phyloP scores from a whole-genome alignment of 305 asterid species.

The Andrographis paniculata region DNA sequence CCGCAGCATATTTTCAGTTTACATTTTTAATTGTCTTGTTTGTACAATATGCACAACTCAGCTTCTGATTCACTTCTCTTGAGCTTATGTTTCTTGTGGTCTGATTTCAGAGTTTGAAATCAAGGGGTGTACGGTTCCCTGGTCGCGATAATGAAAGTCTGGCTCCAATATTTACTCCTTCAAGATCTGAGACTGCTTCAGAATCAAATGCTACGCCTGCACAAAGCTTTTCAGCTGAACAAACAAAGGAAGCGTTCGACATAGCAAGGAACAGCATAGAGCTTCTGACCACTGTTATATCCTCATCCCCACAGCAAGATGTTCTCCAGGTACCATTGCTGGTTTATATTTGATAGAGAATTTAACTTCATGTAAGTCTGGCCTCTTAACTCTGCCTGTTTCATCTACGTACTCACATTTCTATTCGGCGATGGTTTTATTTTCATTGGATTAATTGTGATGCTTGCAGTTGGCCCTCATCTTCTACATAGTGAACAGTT shows the following conservation, averaged over 20 bases:
- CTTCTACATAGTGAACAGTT: neutral
- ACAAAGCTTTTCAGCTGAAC: conserved; percentile 68
- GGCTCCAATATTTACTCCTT: conserved; percentile 94
- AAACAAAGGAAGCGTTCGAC: conserved; percentile 90
- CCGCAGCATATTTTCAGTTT: too few relatives aligned
- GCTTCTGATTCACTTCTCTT: conserved; percentile 2
- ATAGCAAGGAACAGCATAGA: conserved; percentile 94
- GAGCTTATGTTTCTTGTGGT: conserved; percentile 4
- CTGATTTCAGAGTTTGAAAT: conserved; percentile 64
- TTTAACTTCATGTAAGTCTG: conserved; percentile 1
- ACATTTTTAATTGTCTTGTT: neutral
- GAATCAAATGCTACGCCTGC: conserved; percentile 46
- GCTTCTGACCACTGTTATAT: conserved; percentile 82
- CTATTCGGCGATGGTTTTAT: conserved; percentile 1
- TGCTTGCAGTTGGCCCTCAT: too few relatives aligned
- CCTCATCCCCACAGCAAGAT: conserved; percentile 97
- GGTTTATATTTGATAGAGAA: conserved; percentile 1
- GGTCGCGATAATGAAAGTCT: conserved; percentile 93
- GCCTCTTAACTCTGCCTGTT: too few relatives aligned
- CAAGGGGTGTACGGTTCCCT: conserved; percentile 94
- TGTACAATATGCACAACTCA: neutral
- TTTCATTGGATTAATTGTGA: conserved; percentile 2
- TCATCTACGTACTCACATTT: neutral
- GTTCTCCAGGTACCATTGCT: conserved; percentile 64
- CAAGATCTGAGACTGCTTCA: conserved; percentile 57